Evolutionary conservation across 768 basidiomycete species (phyloP).

Genomic region (Punctularia strigosozonata): DNA sequence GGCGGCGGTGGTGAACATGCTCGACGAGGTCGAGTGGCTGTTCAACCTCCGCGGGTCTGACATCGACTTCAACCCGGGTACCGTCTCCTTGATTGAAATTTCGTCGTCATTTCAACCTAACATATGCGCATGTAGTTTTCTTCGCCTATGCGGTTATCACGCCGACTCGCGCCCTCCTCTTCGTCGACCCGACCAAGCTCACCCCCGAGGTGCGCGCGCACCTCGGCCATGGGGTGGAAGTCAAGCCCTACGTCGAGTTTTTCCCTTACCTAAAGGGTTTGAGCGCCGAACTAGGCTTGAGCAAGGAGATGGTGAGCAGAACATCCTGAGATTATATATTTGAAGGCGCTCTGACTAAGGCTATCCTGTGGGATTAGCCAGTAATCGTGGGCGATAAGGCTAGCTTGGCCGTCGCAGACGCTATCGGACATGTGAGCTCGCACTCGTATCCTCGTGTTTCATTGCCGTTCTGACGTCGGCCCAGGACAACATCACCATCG

Average conservation of each 20-base stretch:
- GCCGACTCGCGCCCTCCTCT: conserved; percentile 43
- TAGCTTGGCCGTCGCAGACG: conserved; percentile 72
- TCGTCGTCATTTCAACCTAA: neutral
- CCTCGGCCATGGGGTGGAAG: conserved; percentile 48
- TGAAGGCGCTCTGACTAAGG: neutral
- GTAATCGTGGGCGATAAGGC: conserved; percentile 69
- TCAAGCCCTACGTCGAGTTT: conserved; percentile 60
- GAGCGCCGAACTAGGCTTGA: conserved; percentile 20
- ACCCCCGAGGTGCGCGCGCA: conserved; percentile 34
- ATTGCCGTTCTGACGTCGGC: neutral
- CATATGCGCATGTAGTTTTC: conserved; percentile 44
- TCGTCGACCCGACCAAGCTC: conserved; percentile 45
- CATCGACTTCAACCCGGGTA: conserved; percentile 78
- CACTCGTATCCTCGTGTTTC: neutral
- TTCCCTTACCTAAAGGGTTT: conserved; percentile 51
- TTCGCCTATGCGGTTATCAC: conserved; percentile 85
- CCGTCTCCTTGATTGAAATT: neutral
- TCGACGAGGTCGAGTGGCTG: conserved; percentile 93
- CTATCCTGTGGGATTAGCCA: conserved; percentile 29
- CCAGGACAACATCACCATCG: conserved; percentile 48
- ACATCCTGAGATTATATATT: neutral
- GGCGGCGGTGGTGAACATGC: conserved; percentile 72
- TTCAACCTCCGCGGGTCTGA: conserved; percentile 90
- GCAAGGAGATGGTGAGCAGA: conserved; percentile 19
- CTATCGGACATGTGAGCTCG: conserved; percentile 53